Percentiles rank a stretch among this genome's conserved stretches.
phyloP scores from a whole-genome alignment of 1,284 basidiomycete genomes.

The Trichosporon ovoides region DNA sequence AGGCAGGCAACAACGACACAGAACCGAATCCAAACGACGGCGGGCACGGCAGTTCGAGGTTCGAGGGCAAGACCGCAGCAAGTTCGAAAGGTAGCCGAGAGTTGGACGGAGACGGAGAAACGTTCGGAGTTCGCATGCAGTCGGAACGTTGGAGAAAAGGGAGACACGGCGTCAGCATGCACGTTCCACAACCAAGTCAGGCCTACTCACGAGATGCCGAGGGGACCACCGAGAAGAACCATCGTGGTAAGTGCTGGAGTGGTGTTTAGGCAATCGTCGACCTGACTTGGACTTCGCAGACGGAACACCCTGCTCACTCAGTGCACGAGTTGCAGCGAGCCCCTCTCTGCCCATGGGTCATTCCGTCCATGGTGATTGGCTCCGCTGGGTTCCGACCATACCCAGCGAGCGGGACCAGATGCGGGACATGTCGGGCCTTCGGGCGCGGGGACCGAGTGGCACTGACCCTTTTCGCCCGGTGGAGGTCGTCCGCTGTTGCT shows the following conservation, averaged over 20 bases:
- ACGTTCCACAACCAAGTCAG: neutral
- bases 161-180: neutral
- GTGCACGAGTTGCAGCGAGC: neutral
- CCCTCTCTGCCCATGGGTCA: no score
- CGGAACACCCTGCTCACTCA: no score
- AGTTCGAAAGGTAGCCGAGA: no score
- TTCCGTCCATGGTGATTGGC: neutral
- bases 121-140: neutral
- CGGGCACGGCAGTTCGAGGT: no score
- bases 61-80: neutral
- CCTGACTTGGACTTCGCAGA: neutral
- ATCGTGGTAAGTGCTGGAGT: slow-evolving; percentile 34
- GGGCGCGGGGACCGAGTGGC: neutral
- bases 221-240: slow-evolving; percentile 60
- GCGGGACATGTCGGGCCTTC: neutral
- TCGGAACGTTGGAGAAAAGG: neutral
- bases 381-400: neutral
- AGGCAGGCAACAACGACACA: neutral
- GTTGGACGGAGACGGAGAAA: neutral
- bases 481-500: neutral
- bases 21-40: no score
- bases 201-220: slow-evolving; percentile 58
- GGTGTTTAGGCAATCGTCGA: slow-evolving; percentile 2
- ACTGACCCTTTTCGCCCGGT: neutral
- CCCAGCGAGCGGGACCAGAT: neutral